These are phyloP conservation scores for Cubamyces sp. DNA, from an alignment of 768 basidiomycete species.

Conservation along the genomic window DNA sequence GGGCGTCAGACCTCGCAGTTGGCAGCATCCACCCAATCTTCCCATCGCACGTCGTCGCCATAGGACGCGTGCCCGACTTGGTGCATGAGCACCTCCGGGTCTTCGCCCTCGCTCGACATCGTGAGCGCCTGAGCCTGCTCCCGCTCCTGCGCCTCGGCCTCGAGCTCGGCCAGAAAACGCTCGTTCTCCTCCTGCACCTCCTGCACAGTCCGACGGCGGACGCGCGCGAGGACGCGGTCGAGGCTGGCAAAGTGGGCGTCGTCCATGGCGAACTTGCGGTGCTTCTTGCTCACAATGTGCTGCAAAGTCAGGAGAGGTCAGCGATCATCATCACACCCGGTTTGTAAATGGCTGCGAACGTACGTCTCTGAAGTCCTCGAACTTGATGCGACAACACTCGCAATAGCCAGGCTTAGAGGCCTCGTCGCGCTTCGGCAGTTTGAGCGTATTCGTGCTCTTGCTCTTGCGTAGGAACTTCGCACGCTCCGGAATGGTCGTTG, in stretches of 20 bases:
- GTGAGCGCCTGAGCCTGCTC: slow-evolving; percentile 5
- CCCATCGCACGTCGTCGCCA: slow-evolving; percentile 32
- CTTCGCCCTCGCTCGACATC: slow-evolving; percentile 7
- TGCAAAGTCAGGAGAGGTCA: slow-evolving; percentile 35
- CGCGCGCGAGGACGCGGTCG: slow-evolving; percentile 71
- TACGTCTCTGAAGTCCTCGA: slow-evolving; percentile 84
- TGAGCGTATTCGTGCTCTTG: slow-evolving; percentile 78
- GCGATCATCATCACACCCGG: background rate
- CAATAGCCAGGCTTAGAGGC: slow-evolving; percentile 94
- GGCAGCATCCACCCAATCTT: slow-evolving; percentile 32
- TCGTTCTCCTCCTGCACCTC: slow-evolving; percentile 34
- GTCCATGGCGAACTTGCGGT: slow-evolving; percentile 81
- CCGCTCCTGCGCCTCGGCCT: slow-evolving; percentile 4
- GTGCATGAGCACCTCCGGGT: slow-evolving; percentile 11
- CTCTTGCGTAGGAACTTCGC: slow-evolving; percentile 66
- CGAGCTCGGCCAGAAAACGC: slow-evolving; percentile 11
- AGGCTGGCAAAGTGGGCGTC: slow-evolving; percentile 78
- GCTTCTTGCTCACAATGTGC: slow-evolving; percentile 76
- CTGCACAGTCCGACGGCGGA: slow-evolving; percentile 50
- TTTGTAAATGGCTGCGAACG: slow-evolving; percentile 32
- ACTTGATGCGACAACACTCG: slow-evolving; percentile 92
- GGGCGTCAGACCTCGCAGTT: slow-evolving; percentile 10
- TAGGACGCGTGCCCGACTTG: slow-evolving; percentile 7
- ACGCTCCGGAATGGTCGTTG: slow-evolving; percentile 57
- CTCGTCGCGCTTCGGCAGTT: slow-evolving; percentile 80